Conservation (phyloP, 1,284 basidiomycete species). For the Papiliotrema fonsecae region DNA sequence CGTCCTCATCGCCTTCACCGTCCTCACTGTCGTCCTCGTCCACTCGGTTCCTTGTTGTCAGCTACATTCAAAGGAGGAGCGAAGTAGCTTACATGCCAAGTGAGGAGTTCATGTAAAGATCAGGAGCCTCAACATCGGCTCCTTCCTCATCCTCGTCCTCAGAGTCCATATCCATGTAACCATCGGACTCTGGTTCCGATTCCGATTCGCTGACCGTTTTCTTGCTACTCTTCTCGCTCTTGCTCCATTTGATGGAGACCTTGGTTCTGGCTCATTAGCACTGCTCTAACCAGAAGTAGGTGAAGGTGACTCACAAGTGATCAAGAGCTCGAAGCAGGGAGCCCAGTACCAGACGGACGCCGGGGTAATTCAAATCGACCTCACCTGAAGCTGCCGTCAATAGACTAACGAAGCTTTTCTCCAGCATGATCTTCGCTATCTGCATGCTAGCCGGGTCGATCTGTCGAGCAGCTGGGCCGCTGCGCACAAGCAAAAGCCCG, state of each 20-base stretch:
- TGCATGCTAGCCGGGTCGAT: conserved; percentile 85
- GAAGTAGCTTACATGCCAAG: conserved; percentile 74
- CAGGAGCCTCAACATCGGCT: conserved; percentile 55
- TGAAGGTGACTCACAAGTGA: conserved; percentile 66
- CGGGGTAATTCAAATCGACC: conserved; percentile 92
- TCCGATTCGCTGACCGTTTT: conserved; percentile 50
- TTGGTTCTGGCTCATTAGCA: conserved; percentile 63
- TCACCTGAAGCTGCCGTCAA: conserved; percentile 87
- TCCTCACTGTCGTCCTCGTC: conserved; percentile 56
- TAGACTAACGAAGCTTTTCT: conserved; percentile 91
- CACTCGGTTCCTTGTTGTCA: not conserved
- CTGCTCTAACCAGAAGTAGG: not conserved
- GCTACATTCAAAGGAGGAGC: not conserved
- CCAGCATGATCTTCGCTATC: conserved; percentile 95
- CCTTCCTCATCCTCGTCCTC: conserved; percentile 61
- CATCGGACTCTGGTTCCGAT: conserved; percentile 51
- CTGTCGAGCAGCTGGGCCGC: conserved; percentile 53
- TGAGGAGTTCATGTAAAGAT: conserved; percentile 93
- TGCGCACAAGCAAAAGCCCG: conserved; percentile 74
- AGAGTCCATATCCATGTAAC: conserved; percentile 58
- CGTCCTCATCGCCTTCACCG: conserved; percentile 75
- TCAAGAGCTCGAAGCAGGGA: conserved; percentile 86
- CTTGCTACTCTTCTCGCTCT: conserved; percentile 66
- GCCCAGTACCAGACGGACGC: conserved; percentile 77
- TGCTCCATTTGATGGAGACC: conserved; percentile 95